A percentile compares a stretch with the other conserved stretches of the same genome.
Evolutionary conservation across 208 protist species (phyloP).

Genomic region (Eutreptiella sp.): DNA sequence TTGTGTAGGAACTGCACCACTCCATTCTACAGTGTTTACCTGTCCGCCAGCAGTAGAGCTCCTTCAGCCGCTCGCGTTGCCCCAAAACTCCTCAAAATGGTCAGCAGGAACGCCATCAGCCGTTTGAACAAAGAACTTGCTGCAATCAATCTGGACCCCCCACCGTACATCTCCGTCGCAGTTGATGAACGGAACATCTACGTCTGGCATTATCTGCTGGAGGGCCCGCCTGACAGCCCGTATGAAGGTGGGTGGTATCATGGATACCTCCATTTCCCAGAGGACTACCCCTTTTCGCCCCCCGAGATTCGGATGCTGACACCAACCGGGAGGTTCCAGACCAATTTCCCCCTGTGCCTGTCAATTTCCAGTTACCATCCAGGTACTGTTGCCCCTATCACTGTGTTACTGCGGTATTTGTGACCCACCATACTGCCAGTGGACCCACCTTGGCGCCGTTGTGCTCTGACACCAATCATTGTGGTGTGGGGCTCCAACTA

Average conservation of each 20-base stretch:
- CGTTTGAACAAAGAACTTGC: not conserved
- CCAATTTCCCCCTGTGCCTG: conserved; percentile 22
- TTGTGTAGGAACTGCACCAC: too few relatives aligned
- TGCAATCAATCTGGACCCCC: not conserved
- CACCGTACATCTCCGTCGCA: conserved; percentile 43
- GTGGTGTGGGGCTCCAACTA: too few relatives aligned
- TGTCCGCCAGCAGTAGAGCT: too few relatives aligned
- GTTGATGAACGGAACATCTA: conserved; percentile 89
- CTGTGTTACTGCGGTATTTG: too few relatives aligned
- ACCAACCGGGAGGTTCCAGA: conserved; percentile 34
- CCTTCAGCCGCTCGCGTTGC: too few relatives aligned
- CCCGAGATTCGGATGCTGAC: conserved; percentile 47
- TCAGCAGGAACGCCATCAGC: too few relatives aligned
- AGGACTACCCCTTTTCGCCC: conserved; percentile 69
- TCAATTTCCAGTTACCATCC: conserved; percentile 34
- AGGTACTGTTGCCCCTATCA: too few relatives aligned
- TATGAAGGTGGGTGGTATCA: conserved; percentile 80
- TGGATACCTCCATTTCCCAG: conserved; percentile 65
- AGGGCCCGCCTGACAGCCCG: conserved; percentile 71
- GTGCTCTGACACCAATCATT: too few relatives aligned
- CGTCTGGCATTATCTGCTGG: conserved; percentile 96
- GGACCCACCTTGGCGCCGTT: too few relatives aligned
- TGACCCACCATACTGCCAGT: too few relatives aligned
- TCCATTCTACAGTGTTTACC: too few relatives aligned
- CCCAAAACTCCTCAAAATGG: too few relatives aligned